phyloP scores from a whole-genome alignment of 1,139 yeast species.

The Debaryomycetaceae sp. region DNA sequence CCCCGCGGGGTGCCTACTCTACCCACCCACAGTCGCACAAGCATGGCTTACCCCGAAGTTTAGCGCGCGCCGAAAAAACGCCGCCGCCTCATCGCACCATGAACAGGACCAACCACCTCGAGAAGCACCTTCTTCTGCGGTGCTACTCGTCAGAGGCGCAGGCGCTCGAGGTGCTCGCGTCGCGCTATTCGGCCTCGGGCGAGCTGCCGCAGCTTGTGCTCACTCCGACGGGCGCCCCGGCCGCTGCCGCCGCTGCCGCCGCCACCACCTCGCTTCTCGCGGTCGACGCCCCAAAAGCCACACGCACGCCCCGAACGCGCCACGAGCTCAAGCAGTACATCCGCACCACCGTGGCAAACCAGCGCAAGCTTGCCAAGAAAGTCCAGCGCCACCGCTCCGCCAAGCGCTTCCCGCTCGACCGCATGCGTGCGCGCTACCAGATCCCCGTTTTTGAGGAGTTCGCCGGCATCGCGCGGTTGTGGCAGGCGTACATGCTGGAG shows the following conservation, averaged over 20 bases:
- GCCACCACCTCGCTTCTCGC: slow-evolving; percentile 3
- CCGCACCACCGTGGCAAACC: slow-evolving; percentile 30
- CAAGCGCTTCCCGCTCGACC: slow-evolving; percentile 23
- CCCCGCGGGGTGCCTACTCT: slow-evolving; percentile 3
- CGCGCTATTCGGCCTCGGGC: slow-evolving; percentile 55
- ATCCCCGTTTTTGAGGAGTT: slow-evolving; percentile 55
- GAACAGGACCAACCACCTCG: slow-evolving; percentile 43
- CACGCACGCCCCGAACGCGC: slow-evolving; percentile 32
- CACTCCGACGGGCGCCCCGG: slow-evolving; percentile 32
- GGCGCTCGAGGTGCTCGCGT: slow-evolving; percentile 47
- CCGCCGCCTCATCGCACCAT: no score
- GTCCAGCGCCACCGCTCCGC: slow-evolving; percentile 23
- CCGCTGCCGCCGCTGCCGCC: neutral
- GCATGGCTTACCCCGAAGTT: no score
- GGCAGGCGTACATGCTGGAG: slow-evolving; percentile 59
- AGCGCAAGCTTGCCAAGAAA: slow-evolving; percentile 31
- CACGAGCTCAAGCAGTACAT: slow-evolving; percentile 44
- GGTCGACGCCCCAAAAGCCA: slow-evolving; percentile 13
- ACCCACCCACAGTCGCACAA: no score
- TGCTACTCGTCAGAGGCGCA: slow-evolving; percentile 38
- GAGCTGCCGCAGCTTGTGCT: slow-evolving; percentile 53
- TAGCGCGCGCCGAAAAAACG: no score
- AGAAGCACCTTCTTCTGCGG: slow-evolving; percentile 48
- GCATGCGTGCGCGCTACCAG: slow-evolving; percentile 27
- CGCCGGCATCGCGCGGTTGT: slow-evolving; percentile 46